These are phyloP conservation scores for Nidularia pulvinata DNA, from an alignment of 768 basidiomycete genomes.

Conservation along the genomic window DNA sequence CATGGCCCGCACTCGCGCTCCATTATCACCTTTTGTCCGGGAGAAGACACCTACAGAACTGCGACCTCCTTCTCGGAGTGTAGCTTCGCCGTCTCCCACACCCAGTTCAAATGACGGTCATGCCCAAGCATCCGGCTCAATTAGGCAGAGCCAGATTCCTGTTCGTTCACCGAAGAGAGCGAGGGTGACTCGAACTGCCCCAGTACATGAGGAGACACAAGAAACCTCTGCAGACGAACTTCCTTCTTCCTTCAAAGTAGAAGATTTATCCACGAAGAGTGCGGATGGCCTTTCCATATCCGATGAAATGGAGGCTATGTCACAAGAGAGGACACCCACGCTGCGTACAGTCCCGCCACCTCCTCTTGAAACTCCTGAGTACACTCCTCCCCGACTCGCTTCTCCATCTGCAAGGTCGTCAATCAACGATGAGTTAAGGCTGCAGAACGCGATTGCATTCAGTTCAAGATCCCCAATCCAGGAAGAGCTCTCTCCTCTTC, in stretches of 20 bases:
- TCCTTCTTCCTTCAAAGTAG: background rate
- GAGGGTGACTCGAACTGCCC: background rate
- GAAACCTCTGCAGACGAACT: background rate
- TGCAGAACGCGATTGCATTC: background rate
- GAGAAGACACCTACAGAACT: background rate
- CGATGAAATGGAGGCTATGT: constrained; percentile 7
- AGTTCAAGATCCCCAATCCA: background rate
- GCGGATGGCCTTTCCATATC: background rate
- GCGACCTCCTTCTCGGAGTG: constrained; percentile 8
- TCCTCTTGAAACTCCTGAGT: background rate
- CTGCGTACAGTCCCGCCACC: constrained; percentile 10
- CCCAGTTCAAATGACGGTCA: constrained; percentile 17
- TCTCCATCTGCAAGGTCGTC: background rate
- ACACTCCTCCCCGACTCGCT: background rate
- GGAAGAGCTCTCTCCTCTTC: constrained; percentile 3
- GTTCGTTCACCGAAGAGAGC: constrained; percentile 34
- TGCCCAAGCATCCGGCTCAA: background rate
- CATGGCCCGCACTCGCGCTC: background rate
- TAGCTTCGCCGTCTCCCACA: constrained; percentile 17
- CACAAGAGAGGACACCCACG: constrained; percentile 20
- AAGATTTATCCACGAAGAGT: background rate
- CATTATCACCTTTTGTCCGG: background rate
- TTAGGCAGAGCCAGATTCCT: constrained; percentile 42
- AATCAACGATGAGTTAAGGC: background rate
- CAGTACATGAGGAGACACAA: background rate